These are phyloP conservation scores for Epichloe sp. DNA, from an alignment of 2,329 filamentous ascomycete genomes.

Conservation along the genomic window DNA sequence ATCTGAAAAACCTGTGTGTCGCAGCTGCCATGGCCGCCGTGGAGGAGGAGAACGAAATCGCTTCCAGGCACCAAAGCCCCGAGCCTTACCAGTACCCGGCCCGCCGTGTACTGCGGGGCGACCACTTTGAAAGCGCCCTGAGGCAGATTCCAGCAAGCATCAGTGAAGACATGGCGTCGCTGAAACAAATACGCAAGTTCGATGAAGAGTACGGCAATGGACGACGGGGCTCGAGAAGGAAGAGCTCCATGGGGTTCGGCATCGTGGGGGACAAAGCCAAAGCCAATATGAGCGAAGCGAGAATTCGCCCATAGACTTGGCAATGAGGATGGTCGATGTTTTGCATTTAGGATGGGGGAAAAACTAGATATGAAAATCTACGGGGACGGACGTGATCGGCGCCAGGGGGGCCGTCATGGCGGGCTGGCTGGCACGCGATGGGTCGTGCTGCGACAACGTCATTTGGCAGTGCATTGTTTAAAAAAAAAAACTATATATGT, in stretches of 20 bases:
- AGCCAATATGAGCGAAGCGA: constrained; percentile 30
- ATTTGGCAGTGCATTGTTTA: not conserved
- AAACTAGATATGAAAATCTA: no score
- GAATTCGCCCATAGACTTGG: constrained; percentile 21
- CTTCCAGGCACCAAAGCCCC: constrained; percentile 23
- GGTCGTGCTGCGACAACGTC: not conserved
- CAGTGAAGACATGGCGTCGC: constrained; percentile 79
- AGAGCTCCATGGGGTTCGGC: constrained; percentile 44
- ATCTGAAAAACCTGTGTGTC: constrained; percentile 72
- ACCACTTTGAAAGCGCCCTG: constrained; percentile 77
- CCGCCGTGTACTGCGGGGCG: constrained; percentile 35
- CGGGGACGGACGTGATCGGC: no score
- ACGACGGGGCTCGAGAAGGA: constrained; percentile 46
- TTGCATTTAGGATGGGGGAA: no score
- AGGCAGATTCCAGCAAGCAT: constrained; percentile 86
- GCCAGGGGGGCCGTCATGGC: no score
- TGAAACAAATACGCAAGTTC: constrained; percentile 83
- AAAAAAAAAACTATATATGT: not conserved
- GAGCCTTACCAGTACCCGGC: constrained; percentile 50
- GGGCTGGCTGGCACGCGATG: not conserved
- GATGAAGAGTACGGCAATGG: constrained; percentile 89
- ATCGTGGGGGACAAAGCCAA: constrained; percentile 23
- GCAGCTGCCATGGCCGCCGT: constrained; percentile 69
- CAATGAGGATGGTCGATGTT: no score
- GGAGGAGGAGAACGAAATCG: constrained; percentile 51